Evolutionary conservation across 73 alveolate species (phyloP), one percentile per base, ranked within the genome.

Genomic region (Paramecium tetraurelia): DNA sequence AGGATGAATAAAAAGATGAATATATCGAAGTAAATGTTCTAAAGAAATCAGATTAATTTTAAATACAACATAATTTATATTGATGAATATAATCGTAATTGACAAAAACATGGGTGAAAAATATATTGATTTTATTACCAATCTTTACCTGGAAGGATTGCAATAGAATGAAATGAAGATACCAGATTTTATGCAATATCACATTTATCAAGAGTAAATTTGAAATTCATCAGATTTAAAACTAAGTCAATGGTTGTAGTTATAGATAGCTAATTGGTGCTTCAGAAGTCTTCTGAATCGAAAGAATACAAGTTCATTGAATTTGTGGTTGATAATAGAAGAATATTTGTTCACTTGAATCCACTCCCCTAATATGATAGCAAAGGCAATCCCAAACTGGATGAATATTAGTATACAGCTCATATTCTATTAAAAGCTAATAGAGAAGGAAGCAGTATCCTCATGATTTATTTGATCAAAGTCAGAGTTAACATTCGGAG

Each of bases 281-380:
- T 63, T 27, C 31, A 22, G 20, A 63, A 63, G 31, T 63, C 84
- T 27, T 11, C 22, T 24, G 48, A 63, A 63, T 63, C 84, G 3
- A 24, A 27, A 14, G 84, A 63, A 63, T 63, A 24, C 29, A 22
- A 63, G 14, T 59, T 59, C 77, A 59, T 59, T 22, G 77, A 59
- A 31, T 63, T 63, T n/a, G 31, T 63, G 84, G 44, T 48, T 48
- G 77, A 59, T 29, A 44, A 29, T 16, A 63, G 31, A 63, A 63
- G 84, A 63, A 63, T 63, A 63, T 14, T 63, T 63, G 84, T 63
- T 63, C 84, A 63, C 27, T 27, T 63, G 48, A 63, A 63, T 63
- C 46, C 46, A 7, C 12, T 63, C 4, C 9, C 9, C 1, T 7
- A 27, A 33, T 22, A 59, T 29, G 40, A 59, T 14, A 33, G 35